Base-by-base conservation (phyloP, 805 yeast species). In the Yarrowia sp. region DNA sequence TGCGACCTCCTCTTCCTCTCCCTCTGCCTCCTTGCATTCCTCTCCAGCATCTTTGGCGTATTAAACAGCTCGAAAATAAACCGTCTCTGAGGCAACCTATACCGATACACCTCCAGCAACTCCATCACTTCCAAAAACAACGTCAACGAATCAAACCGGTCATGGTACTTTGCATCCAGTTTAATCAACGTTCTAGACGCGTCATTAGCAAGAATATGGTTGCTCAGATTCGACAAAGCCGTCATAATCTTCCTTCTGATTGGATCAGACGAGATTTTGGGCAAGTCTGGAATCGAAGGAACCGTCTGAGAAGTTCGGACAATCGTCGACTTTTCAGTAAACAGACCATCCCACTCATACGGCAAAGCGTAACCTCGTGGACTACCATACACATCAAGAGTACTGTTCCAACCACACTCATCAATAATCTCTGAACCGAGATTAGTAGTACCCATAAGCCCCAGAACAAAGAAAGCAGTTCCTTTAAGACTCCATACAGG, bases 401-500 rank as follows among this genome's bases (percentile, higher is more conserved):
- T 81, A 17, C 85, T 79, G 50, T 74, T 77, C 98, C 98, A 93
- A 1, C 86, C 86, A 64, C 82, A 78, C 69, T 91, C 96, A 71
- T 90, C 96, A 65, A 92, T 77, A 14, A 92, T 84, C 72, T 92
- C 98, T 22, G 86, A 81, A 0, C 98, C 98, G 71, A 90, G 91
- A 14, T 77, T 78, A 0, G 96, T 90, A 22, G 81, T 80, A 0
- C 95, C 80, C 31, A 92, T 79, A 68, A 90, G 79, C 0, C 97
- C 97, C 38, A 93, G 75, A 0, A 85, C 89, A 69, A 83, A 89
- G 69, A 88, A 89, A 10, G 96, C 89, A 0, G 90, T 83, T 1
- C 95, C 95, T 66, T 87, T 82, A 32, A 93, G 71, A 60, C 86
- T 84, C 79, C 88, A 83, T 10, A 84, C 78, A 10, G 75, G 72